phyloP scores from a whole-genome alignment of 2,329 filamentous ascomycete species.

The Talaromyces sp. region DNA sequence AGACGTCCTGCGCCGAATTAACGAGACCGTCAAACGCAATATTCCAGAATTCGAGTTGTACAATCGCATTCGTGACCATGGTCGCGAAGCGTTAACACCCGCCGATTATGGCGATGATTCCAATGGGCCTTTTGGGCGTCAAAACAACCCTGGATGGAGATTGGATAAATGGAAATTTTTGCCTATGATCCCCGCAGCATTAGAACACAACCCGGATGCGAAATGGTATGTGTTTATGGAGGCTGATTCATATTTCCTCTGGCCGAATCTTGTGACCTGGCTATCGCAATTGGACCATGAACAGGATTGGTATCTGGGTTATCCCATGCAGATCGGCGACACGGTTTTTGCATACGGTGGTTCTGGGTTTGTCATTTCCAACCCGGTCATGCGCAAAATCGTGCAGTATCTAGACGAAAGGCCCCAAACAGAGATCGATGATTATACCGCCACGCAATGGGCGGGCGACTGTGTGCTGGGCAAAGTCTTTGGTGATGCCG shows the following conservation, averaged over 20 bases:
- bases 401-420: slow-evolving; percentile 39
- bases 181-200: slow-evolving; percentile 52
- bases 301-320: slow-evolving; percentile 52
- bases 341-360: slow-evolving; percentile 54
- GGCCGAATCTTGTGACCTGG: slow-evolving; percentile 53
- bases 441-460: slow-evolving; percentile 45
- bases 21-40: slow-evolving; percentile 34
- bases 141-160: slow-evolving; percentile 49
- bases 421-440: slow-evolving; percentile 42
- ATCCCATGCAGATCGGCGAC: slow-evolving; percentile 50
- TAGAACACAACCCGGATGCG: slow-evolving; percentile 43
- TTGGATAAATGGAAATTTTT: slow-evolving; percentile 60
- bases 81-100: slow-evolving; percentile 40
- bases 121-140: slow-evolving; percentile 38
- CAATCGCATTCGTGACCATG: slow-evolving; percentile 44
- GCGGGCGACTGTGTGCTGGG: slow-evolving; percentile 52
- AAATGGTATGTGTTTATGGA: slow-evolving; percentile 61
- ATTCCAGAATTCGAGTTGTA: slow-evolving; percentile 53
- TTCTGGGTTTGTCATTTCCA: slow-evolving; percentile 52
- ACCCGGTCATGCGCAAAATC: slow-evolving; percentile 46
- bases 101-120: slow-evolving; percentile 37
- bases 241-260: slow-evolving; percentile 56
- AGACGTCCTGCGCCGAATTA: slow-evolving; percentile 50
- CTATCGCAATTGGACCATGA: slow-evolving; percentile 49
- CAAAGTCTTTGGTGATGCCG: slow-evolving; percentile 46